Evolutionary conservation across 2,329 filamentous ascomycete genomes (phyloP).

Genomic region (Lachnum nothofagi): DNA sequence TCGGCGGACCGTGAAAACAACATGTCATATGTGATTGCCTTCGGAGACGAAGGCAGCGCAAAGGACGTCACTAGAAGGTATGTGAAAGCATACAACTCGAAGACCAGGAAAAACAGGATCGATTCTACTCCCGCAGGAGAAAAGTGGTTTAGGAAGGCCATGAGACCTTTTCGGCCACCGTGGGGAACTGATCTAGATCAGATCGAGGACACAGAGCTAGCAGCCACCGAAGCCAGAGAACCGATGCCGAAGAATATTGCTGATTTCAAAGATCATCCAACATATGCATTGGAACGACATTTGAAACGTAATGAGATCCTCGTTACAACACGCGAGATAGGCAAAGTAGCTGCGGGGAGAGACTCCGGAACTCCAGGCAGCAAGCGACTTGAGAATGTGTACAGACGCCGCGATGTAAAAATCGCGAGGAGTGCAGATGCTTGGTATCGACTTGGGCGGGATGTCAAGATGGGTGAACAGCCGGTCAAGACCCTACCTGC

Average conservation of each 20-base stretch:
- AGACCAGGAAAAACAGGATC: slow-evolving; percentile 76
- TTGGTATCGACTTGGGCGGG: slow-evolving; percentile 84
- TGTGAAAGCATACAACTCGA: slow-evolving; percentile 81
- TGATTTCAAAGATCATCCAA: slow-evolving; percentile 81
- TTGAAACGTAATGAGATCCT: slow-evolving; percentile 79
- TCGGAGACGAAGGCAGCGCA: slow-evolving; percentile 72
- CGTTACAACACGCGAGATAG: slow-evolving; percentile 61
- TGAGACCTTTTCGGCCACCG: slow-evolving; percentile 44
- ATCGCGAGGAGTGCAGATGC: slow-evolving; percentile 73
- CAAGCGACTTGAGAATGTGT: slow-evolving; percentile 66
- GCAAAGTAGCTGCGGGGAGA: slow-evolving; percentile 68
- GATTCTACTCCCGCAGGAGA: slow-evolving; percentile 53
- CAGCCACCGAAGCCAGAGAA: slow-evolving; percentile 66
- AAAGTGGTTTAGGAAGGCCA: slow-evolving; percentile 50
- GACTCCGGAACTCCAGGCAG: slow-evolving; percentile 35
- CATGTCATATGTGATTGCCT: slow-evolving; percentile 79
- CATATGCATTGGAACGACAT: slow-evolving; percentile 81
- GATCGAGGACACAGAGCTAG: slow-evolving; percentile 74
- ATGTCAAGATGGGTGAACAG: slow-evolving; percentile 72
- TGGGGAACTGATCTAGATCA: slow-evolving; percentile 64
- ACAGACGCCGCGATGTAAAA: slow-evolving; percentile 74
- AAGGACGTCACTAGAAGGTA: slow-evolving; percentile 87
- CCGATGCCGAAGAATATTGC: slow-evolving; percentile 79
- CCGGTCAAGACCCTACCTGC: slow-evolving; percentile 70
- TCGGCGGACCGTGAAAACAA: slow-evolving; percentile 69